A percentile compares a stretch with the other conserved stretches of the same genome.
phyloP scores from a whole-genome alignment of 495 filamentous ascomycete species.

The Podospora anserina region DNA sequence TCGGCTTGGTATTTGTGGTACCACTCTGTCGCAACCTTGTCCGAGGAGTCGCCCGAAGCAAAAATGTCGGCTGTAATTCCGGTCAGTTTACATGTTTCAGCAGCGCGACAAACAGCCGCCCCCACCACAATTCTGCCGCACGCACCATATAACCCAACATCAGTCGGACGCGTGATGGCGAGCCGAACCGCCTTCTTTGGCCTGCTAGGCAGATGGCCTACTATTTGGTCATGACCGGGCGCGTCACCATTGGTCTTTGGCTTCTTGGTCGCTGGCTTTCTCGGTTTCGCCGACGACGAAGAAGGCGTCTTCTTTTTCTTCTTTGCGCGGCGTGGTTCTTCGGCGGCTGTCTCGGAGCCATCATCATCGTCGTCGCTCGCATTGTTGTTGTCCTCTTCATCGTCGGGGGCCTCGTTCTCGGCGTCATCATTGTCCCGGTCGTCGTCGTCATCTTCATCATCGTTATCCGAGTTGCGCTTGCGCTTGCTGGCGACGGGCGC shows the following conservation, averaged over 20 bases:
- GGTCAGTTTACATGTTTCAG: conserved; percentile 18
- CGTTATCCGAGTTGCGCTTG: conserved; percentile 52
- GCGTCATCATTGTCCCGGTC: conserved; percentile 43
- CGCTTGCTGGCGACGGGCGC: conserved; percentile 47
- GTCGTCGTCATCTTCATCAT: conserved; percentile 48
- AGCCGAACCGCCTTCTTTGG: conserved; percentile 57
- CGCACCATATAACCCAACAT: conserved; percentile 75
- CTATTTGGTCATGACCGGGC: conserved; percentile 23
- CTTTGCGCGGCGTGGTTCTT: conserved; percentile 33
- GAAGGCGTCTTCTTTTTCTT: conserved; percentile 33
- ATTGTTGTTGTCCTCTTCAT: conserved; percentile 47
- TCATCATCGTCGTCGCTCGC: conserved; percentile 48
- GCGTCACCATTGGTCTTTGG: conserved; percentile 64
- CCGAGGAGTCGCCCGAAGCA: conserved; percentile 61
- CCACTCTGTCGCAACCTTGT: conserved; percentile 81
- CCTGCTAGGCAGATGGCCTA: conserved; percentile 54
- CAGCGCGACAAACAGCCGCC: conserved; percentile 12
- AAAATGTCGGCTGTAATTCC: conserved; percentile 68
- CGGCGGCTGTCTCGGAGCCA: conserved; percentile 43
- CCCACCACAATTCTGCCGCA: background rate
- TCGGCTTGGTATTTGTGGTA: conserved; percentile 67
- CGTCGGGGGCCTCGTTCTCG: conserved; percentile 56
- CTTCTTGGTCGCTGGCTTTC: conserved; percentile 69
- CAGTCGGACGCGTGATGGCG: conserved; percentile 50
- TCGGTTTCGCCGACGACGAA: conserved; percentile 40